Evolutionary conservation across 2,329 filamentous ascomycete genomes (phyloP), one percentile per base, ranked within the genome.

Genomic region (Gaeumannomyces tritici): DNA sequence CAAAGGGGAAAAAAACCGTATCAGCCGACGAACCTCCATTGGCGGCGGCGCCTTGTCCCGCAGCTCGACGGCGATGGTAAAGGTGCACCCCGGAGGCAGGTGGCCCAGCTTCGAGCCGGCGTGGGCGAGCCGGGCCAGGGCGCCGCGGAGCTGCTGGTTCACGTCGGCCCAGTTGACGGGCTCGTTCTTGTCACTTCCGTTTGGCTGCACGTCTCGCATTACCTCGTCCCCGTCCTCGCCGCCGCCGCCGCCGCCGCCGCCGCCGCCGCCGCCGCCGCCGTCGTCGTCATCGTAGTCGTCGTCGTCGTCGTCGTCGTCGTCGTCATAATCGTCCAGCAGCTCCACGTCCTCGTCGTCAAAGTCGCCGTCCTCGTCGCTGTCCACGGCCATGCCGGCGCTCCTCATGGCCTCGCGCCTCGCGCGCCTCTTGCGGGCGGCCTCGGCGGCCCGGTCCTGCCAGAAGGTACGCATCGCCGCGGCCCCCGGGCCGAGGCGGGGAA

Each of bases 11-110:
- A 6, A 13, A 24, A 6, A 33, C 9, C 1, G 8, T 11, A 55
- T 35, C 3, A 21, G 54, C 47, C 56, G 26, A 75, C 81, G 70
- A 72, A 86, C 84, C 62, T 79, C 80, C 65, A 87, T 84, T 0
- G 85, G 59, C 31, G 57, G 12, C 11, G 28, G 86, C 12, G 83
- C 78, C 13, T 80, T 74, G 0, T 78, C 79, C 54, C 83, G 83
- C 66, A 93, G 72, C 73, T 93, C 90, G 55, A 93, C 81, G 0
- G 87, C 88, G n/a, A 93, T 73, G 0, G 89, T 90, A 72, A 90
- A 93, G 0, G 88, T 89, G 72, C 89, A 91, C 1, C 82, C 82
- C 1, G 79, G 74, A 0, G 89, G 88, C 27, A 92, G 71, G 0
- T 79, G 73, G 0, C 73, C 75, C 65, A 91, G 77, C 62, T 77